Evolutionary conservation across 352 stramenopile species (phyloP).

Genomic region (Globisporangium heterothallicum): DNA sequence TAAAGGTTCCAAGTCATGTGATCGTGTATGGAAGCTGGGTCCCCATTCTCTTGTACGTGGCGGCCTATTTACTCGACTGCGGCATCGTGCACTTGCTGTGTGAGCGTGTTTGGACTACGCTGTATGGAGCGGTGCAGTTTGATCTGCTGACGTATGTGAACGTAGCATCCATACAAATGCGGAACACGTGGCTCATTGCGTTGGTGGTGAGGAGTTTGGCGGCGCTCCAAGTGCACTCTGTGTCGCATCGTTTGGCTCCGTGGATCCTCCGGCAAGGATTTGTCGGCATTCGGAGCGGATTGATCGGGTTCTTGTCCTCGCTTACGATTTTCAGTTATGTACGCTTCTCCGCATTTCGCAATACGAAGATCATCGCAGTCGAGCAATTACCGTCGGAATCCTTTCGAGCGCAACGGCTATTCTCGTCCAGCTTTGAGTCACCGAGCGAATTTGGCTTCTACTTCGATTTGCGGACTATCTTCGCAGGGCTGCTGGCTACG

Average conservation of each 20-base stretch:
- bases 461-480: constrained; percentile 1
- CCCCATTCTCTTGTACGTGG: constrained; percentile 8
- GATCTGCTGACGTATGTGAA: constrained; percentile 13
- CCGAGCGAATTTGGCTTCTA: constrained; percentile 4
- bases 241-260: not conserved
- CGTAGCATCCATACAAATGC: constrained; percentile 14
- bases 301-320: not conserved
- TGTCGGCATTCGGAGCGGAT: not conserved
- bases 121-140: constrained; percentile 16
- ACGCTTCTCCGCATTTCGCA: not conserved
- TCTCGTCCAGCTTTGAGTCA: not conserved
- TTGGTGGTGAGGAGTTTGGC: constrained; percentile 2
- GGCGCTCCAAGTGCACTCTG: not conserved
- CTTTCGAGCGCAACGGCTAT: not conserved
- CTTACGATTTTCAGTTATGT: constrained; percentile 7
- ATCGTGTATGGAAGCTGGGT: constrained; percentile 21
- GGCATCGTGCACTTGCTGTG: constrained; percentile 10
- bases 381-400: not conserved
- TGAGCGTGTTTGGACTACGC: constrained; percentile 12
- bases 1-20: constrained; percentile 15
- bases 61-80: constrained; percentile 13
- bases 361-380: not conserved
- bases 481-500: too few species aligned
- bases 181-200: constrained; percentile 15
- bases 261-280: not conserved